Evolutionary conservation across 768 basidiomycete genomes (phyloP), one percentile per base, ranked within the genome.

Genomic region (Tylopilus felleus): DNA sequence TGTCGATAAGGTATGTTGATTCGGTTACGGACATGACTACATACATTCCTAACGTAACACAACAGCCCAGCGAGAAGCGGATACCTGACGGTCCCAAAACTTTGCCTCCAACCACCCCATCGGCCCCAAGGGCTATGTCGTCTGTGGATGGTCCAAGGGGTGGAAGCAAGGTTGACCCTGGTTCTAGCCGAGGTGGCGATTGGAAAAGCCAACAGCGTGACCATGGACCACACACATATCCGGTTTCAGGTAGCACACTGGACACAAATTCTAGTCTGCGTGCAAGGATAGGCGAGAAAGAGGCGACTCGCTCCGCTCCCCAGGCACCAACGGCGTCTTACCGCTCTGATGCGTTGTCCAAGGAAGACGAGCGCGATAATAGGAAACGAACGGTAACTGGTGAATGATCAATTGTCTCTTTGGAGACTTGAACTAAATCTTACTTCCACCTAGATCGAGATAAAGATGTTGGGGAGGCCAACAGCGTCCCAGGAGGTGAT

Each of bases 71-170:
- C 42, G 85, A 86, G 57, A 85, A 84, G 65, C 79, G 82, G 46
- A 65, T 74, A 47, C 75, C 77, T 7, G 85, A 86, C 8, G 78
- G 76, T 9, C 80, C 78, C 16, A 83, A 82, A 65, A 65, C 71
- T 21, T 68, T 82, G 33, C 81, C 83, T 12, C 75, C 83, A 10
- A 79, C 72, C 38, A 82, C 83, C 5, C 86, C 86, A 19, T 87
- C 85, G 38, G 88, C 78, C 8, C 88, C 88, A 8, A 78, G 87
- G 59, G 84, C 85, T 4, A 88, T 88, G 86, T 79, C 83, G 17
- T 72, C 76, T 16, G 67, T 67, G 41, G 80, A 82, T 43, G 55
- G 69, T 27, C 62, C 74, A 12, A 74, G 80, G 55, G 61, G 65
- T 29, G 60, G 58, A 5, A 64, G 58, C 47, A 83, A 80, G 66